A percentile compares a stretch with the other conserved stretches of the same genome.
Evolutionary conservation across 345 rosid species (phyloP).

Genomic region (Aurinia saxatilis): DNA sequence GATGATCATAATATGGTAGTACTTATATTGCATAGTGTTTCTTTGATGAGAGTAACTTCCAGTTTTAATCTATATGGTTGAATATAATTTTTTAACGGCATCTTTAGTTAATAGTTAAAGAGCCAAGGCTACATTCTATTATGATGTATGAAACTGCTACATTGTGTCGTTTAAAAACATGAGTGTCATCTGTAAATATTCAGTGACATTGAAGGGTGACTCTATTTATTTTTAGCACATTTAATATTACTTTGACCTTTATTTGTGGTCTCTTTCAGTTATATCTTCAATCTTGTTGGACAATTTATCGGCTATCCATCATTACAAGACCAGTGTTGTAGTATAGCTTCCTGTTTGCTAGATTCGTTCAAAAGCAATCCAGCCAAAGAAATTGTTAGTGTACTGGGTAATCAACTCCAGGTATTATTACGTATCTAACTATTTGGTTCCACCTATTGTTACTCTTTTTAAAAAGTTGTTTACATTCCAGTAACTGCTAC

Average conservation of each 20-base stretch:
- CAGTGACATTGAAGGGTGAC: not conserved
- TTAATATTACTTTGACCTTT: constrained; percentile 9
- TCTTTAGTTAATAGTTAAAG: constrained; percentile 1
- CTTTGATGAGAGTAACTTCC: constrained; percentile 7
- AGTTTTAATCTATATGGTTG: not conserved
- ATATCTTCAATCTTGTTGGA: constrained; percentile 79
- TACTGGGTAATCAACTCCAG: constrained; percentile 93
- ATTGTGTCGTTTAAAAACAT: not conserved
- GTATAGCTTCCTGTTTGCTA: constrained; percentile 54
- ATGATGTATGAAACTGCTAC: constrained; percentile 7
- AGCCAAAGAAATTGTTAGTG: constrained; percentile 52
- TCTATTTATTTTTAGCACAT: not conserved
- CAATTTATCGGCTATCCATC: constrained; percentile 57
- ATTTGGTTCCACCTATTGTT: not conserved
- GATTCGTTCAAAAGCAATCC: constrained; percentile 47
- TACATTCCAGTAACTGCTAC: constrained; percentile 4
- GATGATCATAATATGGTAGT: not conserved
- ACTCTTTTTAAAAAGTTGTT: not conserved
- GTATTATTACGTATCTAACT: constrained; percentile 27
- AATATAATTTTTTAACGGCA: not conserved
- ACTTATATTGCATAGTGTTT: constrained; percentile 1
- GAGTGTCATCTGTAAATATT: not conserved
- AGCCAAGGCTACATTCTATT: constrained; percentile 6
- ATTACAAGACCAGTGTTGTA: constrained; percentile 88
- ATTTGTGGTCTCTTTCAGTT: constrained; percentile 45